These are phyloP conservation scores for Styphnolobium japonicum DNA, from an alignment of 306 rosid genomes.

Conservation along the genomic window DNA sequence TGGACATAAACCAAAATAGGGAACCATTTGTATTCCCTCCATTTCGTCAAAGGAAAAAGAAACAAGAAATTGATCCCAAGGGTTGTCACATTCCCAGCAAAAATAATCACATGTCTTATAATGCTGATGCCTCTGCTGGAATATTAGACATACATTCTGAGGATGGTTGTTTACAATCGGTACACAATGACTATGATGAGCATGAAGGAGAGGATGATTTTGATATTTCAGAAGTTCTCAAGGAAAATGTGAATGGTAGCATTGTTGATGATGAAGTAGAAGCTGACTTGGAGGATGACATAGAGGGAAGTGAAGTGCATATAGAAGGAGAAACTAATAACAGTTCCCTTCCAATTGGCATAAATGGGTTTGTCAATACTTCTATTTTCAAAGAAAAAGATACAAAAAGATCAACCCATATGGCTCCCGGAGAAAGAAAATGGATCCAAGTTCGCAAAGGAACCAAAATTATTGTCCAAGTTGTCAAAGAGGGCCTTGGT, in stretches of 20 bases:
- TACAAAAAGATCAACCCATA: constrained; percentile 36
- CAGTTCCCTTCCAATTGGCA: constrained; percentile 33
- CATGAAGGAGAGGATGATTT: constrained; percentile 75
- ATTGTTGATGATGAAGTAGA: constrained; percentile 57
- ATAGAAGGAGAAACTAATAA: constrained; percentile 42
- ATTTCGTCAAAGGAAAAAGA: constrained; percentile 57
- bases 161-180: constrained; percentile 43
- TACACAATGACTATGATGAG: constrained; percentile 55
- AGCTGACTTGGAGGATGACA: constrained; percentile 66
- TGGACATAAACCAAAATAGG: constrained; percentile 78
- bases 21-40: constrained; percentile 95
- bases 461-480: constrained; percentile 92
- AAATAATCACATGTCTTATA: constrained; percentile 33
- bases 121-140: constrained; percentile 35
- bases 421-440: constrained; percentile 45
- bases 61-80: constrained; percentile 35
- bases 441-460: constrained; percentile 84
- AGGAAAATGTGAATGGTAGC: constrained; percentile 56
- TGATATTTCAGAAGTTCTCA: constrained; percentile 62
- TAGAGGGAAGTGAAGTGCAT: constrained; percentile 57
- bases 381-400: constrained; percentile 47
- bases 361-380: constrained; percentile 50
- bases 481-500: constrained; percentile 94
- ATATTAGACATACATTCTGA: constrained; percentile 41
- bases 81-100: constrained; percentile 30